Evolutionary conservation across 768 basidiomycete species (phyloP).

Genomic region (Phylloporus rhodoxanthus): DNA sequence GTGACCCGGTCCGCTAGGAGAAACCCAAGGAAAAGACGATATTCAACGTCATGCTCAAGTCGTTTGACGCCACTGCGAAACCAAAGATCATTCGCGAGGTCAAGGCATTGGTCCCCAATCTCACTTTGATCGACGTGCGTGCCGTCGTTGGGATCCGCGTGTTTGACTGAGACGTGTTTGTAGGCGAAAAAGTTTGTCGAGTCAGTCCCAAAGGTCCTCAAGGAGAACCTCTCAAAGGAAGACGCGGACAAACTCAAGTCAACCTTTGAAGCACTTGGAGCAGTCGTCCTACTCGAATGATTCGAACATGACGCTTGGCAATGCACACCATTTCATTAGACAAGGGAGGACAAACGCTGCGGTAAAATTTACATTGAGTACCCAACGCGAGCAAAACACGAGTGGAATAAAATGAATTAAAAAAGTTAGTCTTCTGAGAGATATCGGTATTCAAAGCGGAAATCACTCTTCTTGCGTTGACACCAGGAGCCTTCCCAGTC

Average conservation of each 20-base stretch:
- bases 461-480: slow-evolving; percentile 96
- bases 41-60: slow-evolving; percentile 92
- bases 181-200: slow-evolving; percentile 99
- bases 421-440: slow-evolving; percentile 65
- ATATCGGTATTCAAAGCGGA: slow-evolving; percentile 95
- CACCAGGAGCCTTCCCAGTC: slow-evolving; percentile 99
- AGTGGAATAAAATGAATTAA: slow-evolving; percentile 2
- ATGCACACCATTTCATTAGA: slow-evolving; percentile 15
- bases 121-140: slow-evolving; percentile 94
- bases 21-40: slow-evolving; percentile 99
- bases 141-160: neutral
- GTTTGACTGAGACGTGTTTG: neutral
- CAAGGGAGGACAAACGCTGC: slow-evolving; percentile 12
- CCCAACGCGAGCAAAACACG: slow-evolving; percentile 11
- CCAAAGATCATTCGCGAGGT: slow-evolving; percentile 98
- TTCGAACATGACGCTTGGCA: slow-evolving; percentile 8
- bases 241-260: slow-evolving; percentile 95
- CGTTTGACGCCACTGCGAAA: slow-evolving; percentile 87
- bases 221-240: slow-evolving; percentile 93
- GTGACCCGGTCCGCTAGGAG: slow-evolving; percentile 44
- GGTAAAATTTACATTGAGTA: slow-evolving; percentile 25
- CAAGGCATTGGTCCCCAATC: slow-evolving; percentile 90
- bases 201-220: slow-evolving; percentile 84
- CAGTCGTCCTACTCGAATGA: slow-evolving; percentile 80
- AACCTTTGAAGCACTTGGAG: slow-evolving; percentile 85